Conservation (phyloP, 2,329 filamentous ascomycete genomes). For the Aspergillus aculeatinus region DNA sequence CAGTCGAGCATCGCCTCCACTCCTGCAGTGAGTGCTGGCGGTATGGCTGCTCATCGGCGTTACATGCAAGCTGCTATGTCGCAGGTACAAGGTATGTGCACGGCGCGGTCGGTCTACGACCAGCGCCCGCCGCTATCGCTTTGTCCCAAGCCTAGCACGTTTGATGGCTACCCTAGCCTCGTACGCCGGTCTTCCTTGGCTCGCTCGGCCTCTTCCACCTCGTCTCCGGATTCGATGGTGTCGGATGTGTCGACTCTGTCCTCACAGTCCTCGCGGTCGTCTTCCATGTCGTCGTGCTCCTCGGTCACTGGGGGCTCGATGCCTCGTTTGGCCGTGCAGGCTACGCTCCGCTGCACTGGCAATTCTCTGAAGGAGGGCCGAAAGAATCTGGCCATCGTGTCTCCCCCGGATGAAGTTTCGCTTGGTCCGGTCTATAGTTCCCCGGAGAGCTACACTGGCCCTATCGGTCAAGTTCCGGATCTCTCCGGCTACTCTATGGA, state of each 20-base stretch:
- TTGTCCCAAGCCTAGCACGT: slow-evolving; percentile 38
- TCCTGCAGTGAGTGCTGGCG: slow-evolving; percentile 61
- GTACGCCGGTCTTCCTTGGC: slow-evolving; percentile 50
- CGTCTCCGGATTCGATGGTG: slow-evolving; percentile 63
- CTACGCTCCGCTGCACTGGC: slow-evolving; percentile 42
- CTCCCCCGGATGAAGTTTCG: slow-evolving; percentile 40
- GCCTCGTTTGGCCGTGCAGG: slow-evolving; percentile 40
- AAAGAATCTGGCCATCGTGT: slow-evolving; percentile 37
- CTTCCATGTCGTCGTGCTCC: slow-evolving; percentile 46
- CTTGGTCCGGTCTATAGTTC: slow-evolving; percentile 36
- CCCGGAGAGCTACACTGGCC: slow-evolving; percentile 31
- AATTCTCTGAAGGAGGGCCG: slow-evolving; percentile 39
- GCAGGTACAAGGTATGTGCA: slow-evolving; percentile 54
- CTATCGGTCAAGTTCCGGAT: slow-evolving; percentile 31
- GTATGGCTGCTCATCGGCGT: slow-evolving; percentile 50
- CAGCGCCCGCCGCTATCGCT: slow-evolving; percentile 43
- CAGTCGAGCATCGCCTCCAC: slow-evolving; percentile 54
- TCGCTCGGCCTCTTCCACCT: slow-evolving; percentile 53
- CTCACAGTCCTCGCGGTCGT: slow-evolving; percentile 54
- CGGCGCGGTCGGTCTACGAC: slow-evolving; percentile 58
- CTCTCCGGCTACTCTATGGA: slow-evolving; percentile 37
- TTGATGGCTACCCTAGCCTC: slow-evolving; percentile 51
- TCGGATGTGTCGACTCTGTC: slow-evolving; percentile 59
- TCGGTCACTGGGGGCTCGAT: slow-evolving; percentile 32
- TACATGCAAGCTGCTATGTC: slow-evolving; percentile 62